Base-by-base conservation (phyloP, 1,284 basidiomycete species). In the Cryptococcus sp. region DNA sequence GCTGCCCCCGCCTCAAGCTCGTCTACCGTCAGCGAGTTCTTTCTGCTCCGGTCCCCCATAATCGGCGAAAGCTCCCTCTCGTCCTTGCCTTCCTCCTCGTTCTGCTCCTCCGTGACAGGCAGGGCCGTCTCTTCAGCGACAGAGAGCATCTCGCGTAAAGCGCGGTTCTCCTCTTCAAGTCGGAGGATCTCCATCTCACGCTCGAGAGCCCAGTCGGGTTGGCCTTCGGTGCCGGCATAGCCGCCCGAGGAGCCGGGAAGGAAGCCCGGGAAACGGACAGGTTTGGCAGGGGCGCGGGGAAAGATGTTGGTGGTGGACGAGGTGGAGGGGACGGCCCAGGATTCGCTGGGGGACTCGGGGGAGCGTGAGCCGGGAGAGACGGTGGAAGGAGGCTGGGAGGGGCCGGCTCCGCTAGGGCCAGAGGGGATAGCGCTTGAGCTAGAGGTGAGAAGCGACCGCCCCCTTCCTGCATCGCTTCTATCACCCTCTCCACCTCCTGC, bases 171-270 rank as follows among this genome's bases (percentile, higher is more conserved):
- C 54, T 79, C 79, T 71, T 88, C 85, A 38, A 97, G 78, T 39
- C 90, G 82, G 37, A 82, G 69, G 56, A 94, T 88, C 78, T 95
- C 91, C 64, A 80, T 80, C 72, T 95, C 92, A 57, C 92, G 82
- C 72, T 91, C 88, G 56, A 87, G 63, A 0, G 88, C 85, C 88
- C 91, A 93, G 76, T 95, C 91, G 21, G 80, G 79, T 45, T 82
- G 75, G 11, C 73, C 76, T 44, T 66, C 74, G 36, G 68, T 75
- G 11, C 72, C 72, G 4, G 64, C 59, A 58, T 76, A 77, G 6
- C 78, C 76, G 15, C 76, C 73, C 7, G 61, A 66, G 1, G 69
- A 56, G 21, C 71, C 71, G 2, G 70, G 66, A 40, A 68, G 46
- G 50, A 65, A 72, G 12, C 73, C 73, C 0, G 64, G 66, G 46